Conservation (phyloP, 495 filamentous ascomycete species). For the Staphylotrichum tortipilum region DNA sequence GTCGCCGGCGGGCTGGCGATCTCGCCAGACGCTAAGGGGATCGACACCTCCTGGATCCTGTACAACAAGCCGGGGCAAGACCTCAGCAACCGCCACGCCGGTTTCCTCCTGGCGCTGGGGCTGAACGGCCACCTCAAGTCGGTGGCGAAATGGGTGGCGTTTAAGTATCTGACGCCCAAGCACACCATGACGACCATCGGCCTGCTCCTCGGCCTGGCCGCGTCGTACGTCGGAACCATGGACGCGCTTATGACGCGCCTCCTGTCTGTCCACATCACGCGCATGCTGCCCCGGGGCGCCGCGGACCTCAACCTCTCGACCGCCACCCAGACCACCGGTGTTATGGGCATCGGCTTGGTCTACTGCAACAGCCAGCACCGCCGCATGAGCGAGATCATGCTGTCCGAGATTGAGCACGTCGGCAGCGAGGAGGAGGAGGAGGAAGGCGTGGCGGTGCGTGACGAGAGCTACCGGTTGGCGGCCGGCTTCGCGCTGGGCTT, state of each 20-base stretch:
- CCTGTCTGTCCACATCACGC: constrained; percentile 91
- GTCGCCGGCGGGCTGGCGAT: constrained; percentile 86
- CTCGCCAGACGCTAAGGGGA: constrained; percentile 79
- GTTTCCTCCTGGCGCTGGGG: constrained; percentile 85
- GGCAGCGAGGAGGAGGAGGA: constrained; percentile 57
- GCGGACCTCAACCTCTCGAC: constrained; percentile 90
- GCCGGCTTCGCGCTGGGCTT: constrained; percentile 90
- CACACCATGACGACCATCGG: constrained; percentile 99
- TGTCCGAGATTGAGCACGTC: constrained; percentile 87
- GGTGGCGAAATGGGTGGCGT: constrained; percentile 95
- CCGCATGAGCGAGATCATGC: constrained; percentile 97
- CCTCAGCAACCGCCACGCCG: constrained; percentile 85
- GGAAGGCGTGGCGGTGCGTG: constrained; percentile 60
- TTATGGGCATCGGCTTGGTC: constrained; percentile 93
- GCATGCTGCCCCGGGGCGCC: constrained; percentile 83
- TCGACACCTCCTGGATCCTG: constrained; percentile 96
- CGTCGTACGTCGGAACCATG: constrained; percentile 93
- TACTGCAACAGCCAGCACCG: constrained; percentile 96
- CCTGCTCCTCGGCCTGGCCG: constrained; percentile 81
- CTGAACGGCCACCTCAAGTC: constrained; percentile 89
- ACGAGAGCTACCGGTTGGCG: constrained; percentile 89
- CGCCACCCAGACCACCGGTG: constrained; percentile 88
- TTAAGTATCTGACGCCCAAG: constrained; percentile 96
- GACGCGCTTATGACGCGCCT: constrained; percentile 89
- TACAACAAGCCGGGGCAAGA: constrained; percentile 90